phyloP scores from a whole-genome alignment of 2,329 filamentous ascomycete species.

The Alternaria sp. region DNA sequence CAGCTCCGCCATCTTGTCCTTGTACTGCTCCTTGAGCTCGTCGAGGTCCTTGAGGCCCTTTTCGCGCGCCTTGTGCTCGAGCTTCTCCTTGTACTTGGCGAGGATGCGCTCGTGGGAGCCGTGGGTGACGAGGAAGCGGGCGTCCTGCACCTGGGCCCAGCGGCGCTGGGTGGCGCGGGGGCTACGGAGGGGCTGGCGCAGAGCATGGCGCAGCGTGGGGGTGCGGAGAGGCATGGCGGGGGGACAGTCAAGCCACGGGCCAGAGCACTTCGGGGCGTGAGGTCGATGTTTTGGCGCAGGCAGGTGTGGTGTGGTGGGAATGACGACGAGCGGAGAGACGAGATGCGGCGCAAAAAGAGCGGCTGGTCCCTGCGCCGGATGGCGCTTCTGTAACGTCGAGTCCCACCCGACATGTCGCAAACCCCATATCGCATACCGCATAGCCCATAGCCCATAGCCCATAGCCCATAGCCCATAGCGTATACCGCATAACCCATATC shows the following conservation, averaged over 20 bases:
- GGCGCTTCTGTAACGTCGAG: neutral
- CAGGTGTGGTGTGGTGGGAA: too few species aligned
- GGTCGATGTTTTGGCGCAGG: too few species aligned
- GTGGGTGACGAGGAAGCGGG: slow-evolving; percentile 87
- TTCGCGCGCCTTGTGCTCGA: slow-evolving; percentile 79
- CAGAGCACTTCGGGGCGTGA: too few species aligned
- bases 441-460: neutral
- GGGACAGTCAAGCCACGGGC: neutral
- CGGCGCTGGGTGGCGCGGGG: slow-evolving; percentile 68
- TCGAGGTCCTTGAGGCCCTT: slow-evolving; percentile 75
- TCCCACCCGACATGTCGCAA: neutral
- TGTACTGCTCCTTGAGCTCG: slow-evolving; percentile 81
- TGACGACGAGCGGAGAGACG: too few species aligned
- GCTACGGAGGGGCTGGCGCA: slow-evolving; percentile 43
- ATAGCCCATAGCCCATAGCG: neutral
- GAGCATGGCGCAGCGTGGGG: slow-evolving; percentile 42
- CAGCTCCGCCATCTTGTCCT: slow-evolving; percentile 79
- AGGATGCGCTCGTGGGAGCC: slow-evolving; percentile 71
- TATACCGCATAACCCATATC: neutral
- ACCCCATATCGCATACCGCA: neutral
- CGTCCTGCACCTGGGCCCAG: slow-evolving; percentile 91
- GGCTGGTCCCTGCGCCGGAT: too few species aligned
- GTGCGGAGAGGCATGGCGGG: slow-evolving; percentile 34
- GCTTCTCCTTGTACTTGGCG: slow-evolving; percentile 88
- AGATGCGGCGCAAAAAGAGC: too few species aligned